Conservation (phyloP, 768 basidiomycete species). For the Cystobasidium tubakii region DNA sequence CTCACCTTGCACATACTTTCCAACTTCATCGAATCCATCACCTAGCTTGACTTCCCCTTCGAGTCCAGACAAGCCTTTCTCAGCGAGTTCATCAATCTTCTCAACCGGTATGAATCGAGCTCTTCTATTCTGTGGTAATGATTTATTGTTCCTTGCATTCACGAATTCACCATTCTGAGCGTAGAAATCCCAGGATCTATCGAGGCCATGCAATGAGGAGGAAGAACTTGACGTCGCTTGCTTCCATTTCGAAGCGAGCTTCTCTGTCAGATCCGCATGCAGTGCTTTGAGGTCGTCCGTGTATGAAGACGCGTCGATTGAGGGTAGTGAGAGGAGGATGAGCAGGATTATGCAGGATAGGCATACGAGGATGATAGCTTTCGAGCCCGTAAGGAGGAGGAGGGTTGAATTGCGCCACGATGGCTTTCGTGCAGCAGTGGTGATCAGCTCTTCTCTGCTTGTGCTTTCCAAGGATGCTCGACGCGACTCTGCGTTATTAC, state of each 20-base stretch:
- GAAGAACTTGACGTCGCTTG: neutral
- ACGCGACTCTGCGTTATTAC: too few relatives aligned
- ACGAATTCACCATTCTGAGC: slow-evolving; percentile 15
- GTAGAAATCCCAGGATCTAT: slow-evolving; percentile 7
- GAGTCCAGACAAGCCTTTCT: neutral
- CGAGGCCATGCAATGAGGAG: neutral
- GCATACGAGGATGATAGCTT: neutral
- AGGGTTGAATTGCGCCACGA: too few relatives aligned
- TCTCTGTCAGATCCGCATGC: neutral
- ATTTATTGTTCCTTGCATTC: neutral
- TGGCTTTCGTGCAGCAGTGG: too few relatives aligned
- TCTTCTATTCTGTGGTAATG: slow-evolving; percentile 7
- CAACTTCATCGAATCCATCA: slow-evolving; percentile 5
- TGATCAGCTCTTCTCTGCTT: neutral
- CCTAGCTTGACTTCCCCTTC: slow-evolving; percentile 5
- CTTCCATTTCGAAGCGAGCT: neutral
- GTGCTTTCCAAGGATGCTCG: too few relatives aligned
- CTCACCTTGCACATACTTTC: slow-evolving; percentile 10
- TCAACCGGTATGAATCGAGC: neutral
- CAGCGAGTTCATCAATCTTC: neutral
- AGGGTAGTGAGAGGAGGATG: neutral
- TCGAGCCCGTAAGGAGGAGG: neutral
- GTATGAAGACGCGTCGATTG: neutral
- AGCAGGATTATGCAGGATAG: neutral
- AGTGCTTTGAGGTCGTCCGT: neutral